Percentiles rank a stretch among this genome's conserved stretches.
Evolutionary conservation across 2,329 filamentous ascomycete genomes (phyloP).

Genomic region (Penicillium frequentans): DNA sequence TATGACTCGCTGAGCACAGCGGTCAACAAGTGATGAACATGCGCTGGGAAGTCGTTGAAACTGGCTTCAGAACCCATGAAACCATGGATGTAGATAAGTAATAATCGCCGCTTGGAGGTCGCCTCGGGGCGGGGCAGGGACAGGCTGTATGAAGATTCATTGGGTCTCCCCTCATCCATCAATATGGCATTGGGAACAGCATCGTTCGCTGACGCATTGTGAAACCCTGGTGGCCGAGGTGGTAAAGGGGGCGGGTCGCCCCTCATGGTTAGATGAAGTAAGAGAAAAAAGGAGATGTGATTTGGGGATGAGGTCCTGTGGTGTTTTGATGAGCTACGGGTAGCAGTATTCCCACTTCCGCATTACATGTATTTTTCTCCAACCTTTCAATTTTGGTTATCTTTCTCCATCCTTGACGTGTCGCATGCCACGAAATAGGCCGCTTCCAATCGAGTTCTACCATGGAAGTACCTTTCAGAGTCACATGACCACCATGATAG

Average conservation of each 20-base stretch:
- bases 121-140: background rate
- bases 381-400: background rate
- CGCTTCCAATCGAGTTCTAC: background rate
- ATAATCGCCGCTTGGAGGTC: conserved; percentile 45
- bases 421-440: background rate
- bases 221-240: background rate
- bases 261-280: background rate
- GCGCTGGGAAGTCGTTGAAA: conserved; percentile 83
- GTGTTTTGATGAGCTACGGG: background rate
- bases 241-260: background rate
- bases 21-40: conserved; percentile 75
- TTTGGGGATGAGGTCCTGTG: background rate
- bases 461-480: background rate
- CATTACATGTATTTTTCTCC: background rate
- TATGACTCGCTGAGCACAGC: conserved; percentile 69
- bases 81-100: conserved; percentile 84
- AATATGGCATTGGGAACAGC: background rate
- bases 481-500: too few relatives aligned
- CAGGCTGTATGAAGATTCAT: background rate
- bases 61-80: conserved; percentile 88
- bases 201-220: background rate
- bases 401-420: background rate
- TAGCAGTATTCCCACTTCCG: background rate
- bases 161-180: background rate
- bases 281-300: background rate